A percentile compares a stretch with the other conserved stretches of the same genome.
Conservation (phyloP, 805 yeast genomes). For the Kazachstania martiniae region DNA sequence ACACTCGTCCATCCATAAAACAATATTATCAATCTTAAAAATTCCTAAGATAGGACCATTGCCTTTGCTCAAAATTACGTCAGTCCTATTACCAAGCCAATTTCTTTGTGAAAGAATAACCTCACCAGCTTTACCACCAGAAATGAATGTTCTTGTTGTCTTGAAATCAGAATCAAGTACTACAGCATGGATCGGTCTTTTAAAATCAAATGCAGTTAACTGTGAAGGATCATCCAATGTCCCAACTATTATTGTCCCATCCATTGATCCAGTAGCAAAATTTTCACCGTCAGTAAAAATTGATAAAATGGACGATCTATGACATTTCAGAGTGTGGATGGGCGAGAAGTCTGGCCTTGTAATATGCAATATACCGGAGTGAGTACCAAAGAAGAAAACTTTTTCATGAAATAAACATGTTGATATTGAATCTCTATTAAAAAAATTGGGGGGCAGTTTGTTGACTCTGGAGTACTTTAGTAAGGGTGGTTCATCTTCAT, state of each 20-base stretch:
- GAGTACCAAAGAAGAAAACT: slow-evolving; percentile 75
- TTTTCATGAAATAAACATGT: slow-evolving; percentile 49
- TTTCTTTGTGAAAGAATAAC: slow-evolving; percentile 63
- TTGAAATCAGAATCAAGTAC: slow-evolving; percentile 64
- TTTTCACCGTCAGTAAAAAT: slow-evolving; percentile 61
- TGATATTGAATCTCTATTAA: slow-evolving; percentile 69
- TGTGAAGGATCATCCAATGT: slow-evolving; percentile 46
- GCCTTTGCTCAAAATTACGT: slow-evolving; percentile 47
- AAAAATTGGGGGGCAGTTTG: slow-evolving; percentile 59
- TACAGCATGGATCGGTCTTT: slow-evolving; percentile 81
- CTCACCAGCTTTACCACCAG: slow-evolving; percentile 87
- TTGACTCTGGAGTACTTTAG: slow-evolving; percentile 64
- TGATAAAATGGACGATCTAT: slow-evolving; percentile 72
- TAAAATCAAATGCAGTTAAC: slow-evolving; percentile 66
- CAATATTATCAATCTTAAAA: slow-evolving; percentile 47
- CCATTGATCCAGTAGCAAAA: slow-evolving; percentile 85
- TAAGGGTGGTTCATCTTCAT: slow-evolving; percentile 48
- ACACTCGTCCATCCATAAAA: slow-evolving; percentile 75
- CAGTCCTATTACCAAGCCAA: slow-evolving; percentile 81
- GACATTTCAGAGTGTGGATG: slow-evolving; percentile 69
- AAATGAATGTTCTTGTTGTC: slow-evolving; percentile 52
- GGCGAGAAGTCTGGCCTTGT: slow-evolving; percentile 47
- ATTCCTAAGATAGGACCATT: slow-evolving; percentile 64
- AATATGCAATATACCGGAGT: slow-evolving; percentile 71
- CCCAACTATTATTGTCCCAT: slow-evolving; percentile 84